Base-by-base conservation (phyloP, 345 rosid species). In the Aurinia saxatilis region DNA sequence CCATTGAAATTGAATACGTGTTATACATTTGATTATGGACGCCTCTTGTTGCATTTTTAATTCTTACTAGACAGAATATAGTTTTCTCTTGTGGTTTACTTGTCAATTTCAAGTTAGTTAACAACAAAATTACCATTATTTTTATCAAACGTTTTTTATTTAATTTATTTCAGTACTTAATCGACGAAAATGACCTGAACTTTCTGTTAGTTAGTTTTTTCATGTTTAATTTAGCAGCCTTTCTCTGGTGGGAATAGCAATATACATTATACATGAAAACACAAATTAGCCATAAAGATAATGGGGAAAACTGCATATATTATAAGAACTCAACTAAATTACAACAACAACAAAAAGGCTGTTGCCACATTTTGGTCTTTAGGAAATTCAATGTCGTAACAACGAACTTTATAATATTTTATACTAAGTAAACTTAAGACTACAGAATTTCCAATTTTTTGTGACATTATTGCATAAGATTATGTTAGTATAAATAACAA, bases 91-190 rank as follows among this genome's bases (percentile, higher is more conserved):
- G 40, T 12, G 46, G 72, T 68, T 68, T 41, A 33, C 38, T 11
- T 50, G 72, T 68, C 72, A 23, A n/a, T 59, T 50, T 50, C 47
- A 41, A 8, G 61, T 33, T 68, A 33, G 67, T 51, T 51, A 50
- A 21, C 12, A 34, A 42, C 58, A 57, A 66, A n/a, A 11, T n/a
- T 38, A 14, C 9, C 5, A 17, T 50, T 10, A 38, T 39, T 27
- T n/a, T 25, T 48, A 23, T 19, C 41, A 46, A 66, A 3, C 23
- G 8, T 9, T 6, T 31, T n/a, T 12, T 2, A 2, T 2, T 8
- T 11, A n/a, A 45, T 23, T 46, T 10, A 0, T 31, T 59, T 2
- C 25, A 11, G 30, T 2, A 13, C 19, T 31, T 30, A 16, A 3
- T 31, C 27, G 64, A 23, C 37, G 29, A 23, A 17, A 0, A 35